Conservation (phyloP, 2,329 filamentous ascomycete species). For the Epichloe amarillans region DNA sequence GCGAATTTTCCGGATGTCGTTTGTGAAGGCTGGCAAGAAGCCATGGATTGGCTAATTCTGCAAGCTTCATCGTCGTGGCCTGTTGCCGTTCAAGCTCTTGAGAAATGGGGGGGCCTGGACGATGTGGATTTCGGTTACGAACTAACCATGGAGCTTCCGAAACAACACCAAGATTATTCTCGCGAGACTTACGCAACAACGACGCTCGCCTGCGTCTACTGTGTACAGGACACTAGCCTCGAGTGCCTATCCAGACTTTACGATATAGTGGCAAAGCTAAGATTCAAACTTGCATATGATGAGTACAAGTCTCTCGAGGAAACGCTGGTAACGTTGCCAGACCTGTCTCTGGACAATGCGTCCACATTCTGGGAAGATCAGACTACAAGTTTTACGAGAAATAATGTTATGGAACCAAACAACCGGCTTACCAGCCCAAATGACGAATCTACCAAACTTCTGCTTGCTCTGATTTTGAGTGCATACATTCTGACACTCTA, state of each 20-base stretch:
- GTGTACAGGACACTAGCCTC: slow-evolving; percentile 44
- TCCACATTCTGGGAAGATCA: slow-evolving; percentile 12
- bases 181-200: slow-evolving; percentile 53
- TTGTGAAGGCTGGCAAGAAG: slow-evolving; percentile 53
- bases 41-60: slow-evolving; percentile 52
- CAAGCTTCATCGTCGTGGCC: slow-evolving; percentile 48
- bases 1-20: slow-evolving; percentile 17
- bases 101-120: slow-evolving; percentile 62
- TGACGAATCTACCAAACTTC: slow-evolving; percentile 38
- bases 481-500: slow-evolving; percentile 40
- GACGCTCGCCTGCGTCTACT: slow-evolving; percentile 53
- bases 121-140: slow-evolving; percentile 56
- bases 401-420: slow-evolving; percentile 39
- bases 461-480: slow-evolving; percentile 51
- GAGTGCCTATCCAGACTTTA: slow-evolving; percentile 49
- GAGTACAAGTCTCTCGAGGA: slow-evolving; percentile 38
- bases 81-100: slow-evolving; percentile 48
- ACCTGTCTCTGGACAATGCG: slow-evolving; percentile 19
- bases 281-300: slow-evolving; percentile 43
- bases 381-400: slow-evolving; percentile 19
- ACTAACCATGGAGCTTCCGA: slow-evolving; percentile 42
- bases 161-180: slow-evolving; percentile 45
- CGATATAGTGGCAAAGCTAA: slow-evolving; percentile 43
- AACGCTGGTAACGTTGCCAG: slow-evolving; percentile 31
- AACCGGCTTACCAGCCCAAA: slow-evolving; percentile 54